Evolutionary conservation across 345 rosid genomes (phyloP).

Genomic region (Arabidopsis arenosa): DNA sequence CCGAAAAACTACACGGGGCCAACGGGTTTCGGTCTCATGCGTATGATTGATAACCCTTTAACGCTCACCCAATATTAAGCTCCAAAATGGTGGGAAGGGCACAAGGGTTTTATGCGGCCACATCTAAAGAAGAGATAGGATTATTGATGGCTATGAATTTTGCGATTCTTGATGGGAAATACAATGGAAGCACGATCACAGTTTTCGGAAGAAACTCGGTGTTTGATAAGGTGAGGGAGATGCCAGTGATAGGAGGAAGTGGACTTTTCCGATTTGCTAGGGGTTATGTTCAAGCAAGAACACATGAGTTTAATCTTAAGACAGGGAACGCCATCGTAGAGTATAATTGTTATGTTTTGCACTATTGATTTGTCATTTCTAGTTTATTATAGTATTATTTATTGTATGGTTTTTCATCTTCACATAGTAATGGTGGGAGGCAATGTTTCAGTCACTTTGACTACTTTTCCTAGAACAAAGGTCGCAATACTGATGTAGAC

Average conservation of each 20-base stretch:
- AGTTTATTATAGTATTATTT: not conserved
- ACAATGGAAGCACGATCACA: slow-evolving; percentile 70
- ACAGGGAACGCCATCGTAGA: slow-evolving; percentile 56
- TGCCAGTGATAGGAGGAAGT: slow-evolving; percentile 80
- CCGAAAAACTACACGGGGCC: slow-evolving; percentile 34
- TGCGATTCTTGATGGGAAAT: slow-evolving; percentile 63
- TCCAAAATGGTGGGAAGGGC: slow-evolving; percentile 74
- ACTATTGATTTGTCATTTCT: slow-evolving; percentile 42
- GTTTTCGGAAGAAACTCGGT: slow-evolving; percentile 65
- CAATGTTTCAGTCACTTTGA: not conserved
- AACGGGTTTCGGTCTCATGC: slow-evolving; percentile 53
- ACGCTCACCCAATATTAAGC: slow-evolving; percentile 58
- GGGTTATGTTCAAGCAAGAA: slow-evolving; percentile 69
- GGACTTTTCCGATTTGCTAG: slow-evolving; percentile 76
- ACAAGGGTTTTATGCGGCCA: slow-evolving; percentile 66
- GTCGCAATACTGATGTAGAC: too few species aligned
- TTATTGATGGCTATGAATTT: slow-evolving; percentile 74
- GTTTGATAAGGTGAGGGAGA: slow-evolving; percentile 60
- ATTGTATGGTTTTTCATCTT: not conserved
- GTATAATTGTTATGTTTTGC: slow-evolving; percentile 60
- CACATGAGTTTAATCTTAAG: slow-evolving; percentile 45
- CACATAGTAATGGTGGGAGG: not conserved
- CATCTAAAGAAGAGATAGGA: slow-evolving; percentile 57
- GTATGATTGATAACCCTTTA: slow-evolving; percentile 70
- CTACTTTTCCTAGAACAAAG: not conserved